Conservation (phyloP, 2,329 filamentous ascomycete species). For the Sporothrix luriei region DNA sequence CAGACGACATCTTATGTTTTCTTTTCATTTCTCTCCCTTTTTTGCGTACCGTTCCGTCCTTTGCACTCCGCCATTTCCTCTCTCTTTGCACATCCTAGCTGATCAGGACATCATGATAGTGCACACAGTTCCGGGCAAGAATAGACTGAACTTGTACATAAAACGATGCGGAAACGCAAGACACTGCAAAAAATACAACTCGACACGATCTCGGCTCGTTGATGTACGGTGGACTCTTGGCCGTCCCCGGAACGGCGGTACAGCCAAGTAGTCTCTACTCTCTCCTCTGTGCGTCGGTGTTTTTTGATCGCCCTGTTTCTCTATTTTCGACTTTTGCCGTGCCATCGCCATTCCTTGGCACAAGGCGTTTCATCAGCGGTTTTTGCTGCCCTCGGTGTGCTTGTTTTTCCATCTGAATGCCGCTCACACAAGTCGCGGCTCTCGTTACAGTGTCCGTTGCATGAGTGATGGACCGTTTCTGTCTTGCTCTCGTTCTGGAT, state of each 20-base stretch:
- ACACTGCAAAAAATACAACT: not conserved
- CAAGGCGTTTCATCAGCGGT: constrained; percentile 31
- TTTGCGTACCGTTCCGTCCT: not conserved
- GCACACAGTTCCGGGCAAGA: no score
- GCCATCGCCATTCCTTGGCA: constrained; percentile 30
- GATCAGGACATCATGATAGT: constrained; percentile 15
- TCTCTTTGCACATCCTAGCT: constrained; percentile 20
- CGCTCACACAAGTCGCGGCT: not conserved
- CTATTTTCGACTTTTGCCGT: constrained; percentile 22
- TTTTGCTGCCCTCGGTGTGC: not conserved
- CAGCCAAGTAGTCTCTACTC: constrained; percentile 10
- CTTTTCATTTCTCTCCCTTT: not conserved
- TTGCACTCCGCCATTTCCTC: not conserved
- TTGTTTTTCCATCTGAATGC: constrained; percentile 22
- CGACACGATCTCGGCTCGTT: not conserved
- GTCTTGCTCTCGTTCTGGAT: constrained; percentile 5
- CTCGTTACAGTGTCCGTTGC: not conserved
- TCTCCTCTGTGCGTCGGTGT: not conserved
- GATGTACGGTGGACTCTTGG: constrained; percentile 3
- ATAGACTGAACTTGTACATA: not conserved
- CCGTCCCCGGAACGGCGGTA: not conserved
- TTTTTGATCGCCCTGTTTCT: constrained; percentile 16
- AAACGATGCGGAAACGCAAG: not conserved
- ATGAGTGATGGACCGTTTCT: constrained; percentile 11
- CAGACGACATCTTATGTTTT: not conserved